Base-by-base conservation (phyloP, 2,329 filamentous ascomycete genomes). In the Coniella vitis region DNA sequence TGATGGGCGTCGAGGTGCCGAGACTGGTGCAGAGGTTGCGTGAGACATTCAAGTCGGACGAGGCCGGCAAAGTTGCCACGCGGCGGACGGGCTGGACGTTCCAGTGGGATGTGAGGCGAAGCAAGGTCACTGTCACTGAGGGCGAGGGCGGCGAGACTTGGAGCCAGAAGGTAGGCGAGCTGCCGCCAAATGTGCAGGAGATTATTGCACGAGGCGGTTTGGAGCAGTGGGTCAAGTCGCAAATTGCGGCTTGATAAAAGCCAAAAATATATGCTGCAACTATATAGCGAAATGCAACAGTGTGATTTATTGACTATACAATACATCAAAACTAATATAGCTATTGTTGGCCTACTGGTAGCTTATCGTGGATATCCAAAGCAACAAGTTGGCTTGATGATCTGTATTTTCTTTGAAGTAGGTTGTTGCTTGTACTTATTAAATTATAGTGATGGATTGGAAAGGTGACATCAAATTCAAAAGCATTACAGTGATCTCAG, bases 161-260 rank as follows among this genome's bases (percentile, higher is more conserved):
- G 89, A 84, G 73, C 44, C 79, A 93, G 62, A 87, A 85, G 68
- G 88, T 95, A 1, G 87, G 87, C 7, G 86, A 93, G 70, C 63
- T 95, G 54, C 86, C 88, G 13, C 81, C 86, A 0, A 95, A 91
- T 61, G 86, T 95, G 48, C 90, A 95, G 65, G 86, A 87, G 60
- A 90, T 91, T 49, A 87, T 91, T 59, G 84, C 86, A 0, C 67
- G 75, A 43, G 87, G 87, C 2, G 89, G 89, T 0, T 62, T 94
- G 52, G 87, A 90, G 72, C 84, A 82, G 55, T 94, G 88, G 89
- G 86, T 93, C 9, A 85, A 86, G 74, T 73, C 75, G 49, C 74
- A 86, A 63, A 86, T 90, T 59, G 65, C 53, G 37, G 56, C 52
- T 14, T 48, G 51, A 37, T n/a, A n/a, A n/a, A n/a, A 17, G 21